These are phyloP conservation scores for Boletus huronensis DNA, from an alignment of 768 basidiomycete species.

Conservation along the genomic window DNA sequence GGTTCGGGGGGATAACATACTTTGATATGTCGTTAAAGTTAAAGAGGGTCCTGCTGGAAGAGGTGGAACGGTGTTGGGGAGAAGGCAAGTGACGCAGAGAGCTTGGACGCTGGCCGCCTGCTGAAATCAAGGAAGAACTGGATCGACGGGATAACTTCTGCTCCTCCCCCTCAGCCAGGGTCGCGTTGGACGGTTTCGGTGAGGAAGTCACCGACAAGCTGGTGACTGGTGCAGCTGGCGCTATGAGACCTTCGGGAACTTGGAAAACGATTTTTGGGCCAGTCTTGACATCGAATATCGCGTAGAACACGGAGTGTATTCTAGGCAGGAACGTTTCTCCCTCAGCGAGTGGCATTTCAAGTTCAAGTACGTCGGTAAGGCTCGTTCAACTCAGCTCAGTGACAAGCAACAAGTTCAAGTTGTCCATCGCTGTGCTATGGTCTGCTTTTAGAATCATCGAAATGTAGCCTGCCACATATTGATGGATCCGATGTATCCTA, in stretches of 20 bases:
- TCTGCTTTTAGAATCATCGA: not conserved
- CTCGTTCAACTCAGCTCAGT: not conserved
- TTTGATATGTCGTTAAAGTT: constrained; percentile 90
- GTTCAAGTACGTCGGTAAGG: not conserved
- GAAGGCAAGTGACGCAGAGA: constrained; percentile 42
- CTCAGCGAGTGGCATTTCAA: constrained; percentile 37
- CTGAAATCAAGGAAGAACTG: constrained; percentile 48
- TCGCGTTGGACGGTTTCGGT: constrained; percentile 32
- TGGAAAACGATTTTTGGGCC: constrained; percentile 92
- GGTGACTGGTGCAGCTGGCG: constrained; percentile 35
- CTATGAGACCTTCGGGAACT: constrained; percentile 89
- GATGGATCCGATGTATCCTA: not conserved
- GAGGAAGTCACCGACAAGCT: constrained; percentile 32
- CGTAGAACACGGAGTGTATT: constrained; percentile 90
- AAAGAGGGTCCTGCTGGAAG: constrained; percentile 60
- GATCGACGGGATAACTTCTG: constrained; percentile 47
- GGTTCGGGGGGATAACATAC: constrained; percentile 87
- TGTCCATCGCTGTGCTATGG: not conserved
- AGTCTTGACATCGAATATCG: constrained; percentile 80
- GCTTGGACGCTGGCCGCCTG: constrained; percentile 41
- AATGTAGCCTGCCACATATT: not conserved
- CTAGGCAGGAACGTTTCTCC: constrained; percentile 72
- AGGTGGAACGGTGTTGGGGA: constrained; percentile 46
- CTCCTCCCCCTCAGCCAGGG: constrained; percentile 34
- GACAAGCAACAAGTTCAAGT: not conserved